Base-by-base conservation (phyloP, 352 stramenopile species). In the Globisporangium emineosum region DNA sequence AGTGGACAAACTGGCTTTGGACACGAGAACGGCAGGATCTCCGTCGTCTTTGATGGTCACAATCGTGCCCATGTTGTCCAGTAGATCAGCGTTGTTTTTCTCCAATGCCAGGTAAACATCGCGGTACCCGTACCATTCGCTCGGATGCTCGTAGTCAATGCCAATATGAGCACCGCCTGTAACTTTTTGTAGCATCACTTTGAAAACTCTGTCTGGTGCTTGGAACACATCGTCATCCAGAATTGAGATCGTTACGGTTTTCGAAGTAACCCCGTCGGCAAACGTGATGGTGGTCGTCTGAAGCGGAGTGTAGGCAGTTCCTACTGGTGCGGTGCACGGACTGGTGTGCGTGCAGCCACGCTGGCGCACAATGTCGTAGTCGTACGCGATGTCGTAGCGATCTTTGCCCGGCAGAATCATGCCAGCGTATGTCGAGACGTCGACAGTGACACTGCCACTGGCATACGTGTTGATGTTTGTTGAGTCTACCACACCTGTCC, bases 31-130 rank as follows among this genome's bases (percentile, higher is more conserved):
- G 0, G 83, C 83, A 3, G 83, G 57, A 60, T 92, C 83, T 1
- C 68, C 69, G 47, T 92, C 83, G 15, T 92, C 83, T 57, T 72
- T 57, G 57, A 92, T 92, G 0, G 79, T 80, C 47, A 92, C 83
- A 53, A 92, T 79, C 17, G 83, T 77, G 0, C 81, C 77, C 21
- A 92, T 67, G 59, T 88, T 88, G 60, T 92, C 81, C 9, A 75
- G 45, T 0, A 89, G 64, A 56, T 76, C 62, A 21, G 70, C 45
- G 17, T 52, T 51, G 13, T 73, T 72, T 17, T 65, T 69, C 33
- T 89, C 80, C 3, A 86, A 58, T 0, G 71, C 74, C 4, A 89
- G 58, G 25, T 81, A 81, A 2, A 71, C 70, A 3, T 68, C 45
- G 0, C 68, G 66, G 45, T 84, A 82, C 43, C 71, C 71, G 19